A percentile compares a stretch with the other conserved stretches of the same genome.
These are phyloP conservation scores for Calamus simplicifolius DNA, from an alignment of 176 grass and related monocot genomes.

Conservation along the genomic window DNA sequence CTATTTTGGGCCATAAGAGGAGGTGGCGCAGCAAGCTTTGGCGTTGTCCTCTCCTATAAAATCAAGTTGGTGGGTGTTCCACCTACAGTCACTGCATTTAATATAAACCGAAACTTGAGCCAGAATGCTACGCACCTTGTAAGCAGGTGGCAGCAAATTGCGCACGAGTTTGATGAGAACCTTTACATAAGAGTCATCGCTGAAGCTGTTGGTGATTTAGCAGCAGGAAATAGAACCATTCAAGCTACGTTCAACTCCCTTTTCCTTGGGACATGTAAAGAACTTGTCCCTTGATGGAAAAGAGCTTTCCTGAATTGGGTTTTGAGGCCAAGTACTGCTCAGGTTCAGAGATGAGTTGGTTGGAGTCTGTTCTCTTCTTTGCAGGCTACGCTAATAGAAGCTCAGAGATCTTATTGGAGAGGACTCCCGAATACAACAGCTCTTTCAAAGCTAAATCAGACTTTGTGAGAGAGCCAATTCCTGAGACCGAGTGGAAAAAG, in stretches of 20 bases:
- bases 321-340: slow-evolving; percentile 1
- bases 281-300: not conserved
- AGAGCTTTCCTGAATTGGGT: slow-evolving; percentile 1
- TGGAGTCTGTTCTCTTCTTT: slow-evolving; percentile 1
- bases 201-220: not conserved
- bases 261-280: not conserved
- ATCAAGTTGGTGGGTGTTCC: slow-evolving; percentile 27
- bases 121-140: slow-evolving; percentile 9
- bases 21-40: slow-evolving; percentile 33
- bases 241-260: slow-evolving; percentile 15
- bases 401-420: not conserved
- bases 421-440: not conserved
- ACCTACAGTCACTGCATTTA: slow-evolving; percentile 18
- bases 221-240: slow-evolving; percentile 9
- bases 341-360: slow-evolving; percentile 15
- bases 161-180: slow-evolving; percentile 23
- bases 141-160: slow-evolving; percentile 24
- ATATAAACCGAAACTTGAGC: slow-evolving; percentile 13
- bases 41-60: slow-evolving; percentile 26
- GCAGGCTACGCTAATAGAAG: not conserved
- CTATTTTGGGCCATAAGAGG: slow-evolving; percentile 39
- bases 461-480: slow-evolving; percentile 22
- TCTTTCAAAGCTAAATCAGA: slow-evolving; percentile 32
- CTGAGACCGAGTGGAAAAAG: slow-evolving; percentile 16
- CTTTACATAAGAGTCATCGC: slow-evolving; percentile 19